Evolutionary conservation across 768 basidiomycete genomes (phyloP).

Genomic region (Hysterangium stoloniferum): DNA sequence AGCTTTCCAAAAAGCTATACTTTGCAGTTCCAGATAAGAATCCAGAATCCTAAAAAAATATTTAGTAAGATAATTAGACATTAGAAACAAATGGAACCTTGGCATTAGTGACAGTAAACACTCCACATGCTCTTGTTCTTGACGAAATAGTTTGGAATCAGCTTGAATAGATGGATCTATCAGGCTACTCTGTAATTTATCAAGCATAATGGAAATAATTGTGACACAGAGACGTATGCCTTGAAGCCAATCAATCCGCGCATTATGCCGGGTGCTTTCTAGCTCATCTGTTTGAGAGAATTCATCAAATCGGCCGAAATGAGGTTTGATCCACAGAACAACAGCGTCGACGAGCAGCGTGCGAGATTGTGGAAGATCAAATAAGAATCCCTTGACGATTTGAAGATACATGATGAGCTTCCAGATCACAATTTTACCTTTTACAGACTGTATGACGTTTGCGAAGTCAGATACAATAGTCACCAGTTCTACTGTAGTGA

Average conservation of each 20-base stretch:
- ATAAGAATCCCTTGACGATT: constrained; percentile 81
- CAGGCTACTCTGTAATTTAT: constrained; percentile 77
- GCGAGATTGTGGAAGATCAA: constrained; percentile 75
- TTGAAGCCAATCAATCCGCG: constrained; percentile 85
- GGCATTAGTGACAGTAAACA: constrained; percentile 76
- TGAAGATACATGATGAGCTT: constrained; percentile 92
- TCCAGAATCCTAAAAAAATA: constrained; percentile 58
- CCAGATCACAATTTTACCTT: constrained; percentile 87
- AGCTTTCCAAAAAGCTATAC: constrained; percentile 52
- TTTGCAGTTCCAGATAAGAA: constrained; percentile 80
- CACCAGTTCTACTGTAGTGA: constrained; percentile 75
- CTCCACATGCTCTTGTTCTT: constrained; percentile 92
- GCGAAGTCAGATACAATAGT: constrained; percentile 83
- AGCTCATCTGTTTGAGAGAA: constrained; percentile 59
- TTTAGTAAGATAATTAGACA: background rate
- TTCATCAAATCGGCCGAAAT: constrained; percentile 90
- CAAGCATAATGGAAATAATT: constrained; percentile 81
- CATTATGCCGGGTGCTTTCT: constrained; percentile 58
- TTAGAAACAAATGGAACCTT: constrained; percentile 40
- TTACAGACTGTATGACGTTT: constrained; percentile 66
- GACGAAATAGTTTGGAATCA: constrained; percentile 53
- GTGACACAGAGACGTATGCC: constrained; percentile 84
- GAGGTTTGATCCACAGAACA: constrained; percentile 90
- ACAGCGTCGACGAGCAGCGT: constrained; percentile 78
- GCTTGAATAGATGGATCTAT: constrained; percentile 55